phyloP scores from a whole-genome alignment of 2,329 filamentous ascomycete genomes.

The Diaporthe destruens region DNA sequence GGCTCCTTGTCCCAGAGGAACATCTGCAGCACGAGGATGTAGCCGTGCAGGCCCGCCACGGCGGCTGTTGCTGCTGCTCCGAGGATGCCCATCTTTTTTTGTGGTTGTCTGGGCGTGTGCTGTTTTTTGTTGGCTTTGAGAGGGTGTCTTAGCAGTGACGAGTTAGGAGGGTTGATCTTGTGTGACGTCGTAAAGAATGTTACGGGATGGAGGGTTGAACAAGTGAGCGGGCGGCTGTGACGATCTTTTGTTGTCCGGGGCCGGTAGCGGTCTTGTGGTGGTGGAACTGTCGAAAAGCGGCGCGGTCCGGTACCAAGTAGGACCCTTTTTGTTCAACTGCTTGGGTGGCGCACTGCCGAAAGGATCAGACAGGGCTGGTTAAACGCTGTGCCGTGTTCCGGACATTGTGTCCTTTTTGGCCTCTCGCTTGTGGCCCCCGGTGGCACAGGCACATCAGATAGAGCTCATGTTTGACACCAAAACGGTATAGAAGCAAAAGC shows the following conservation, averaged over 20 bases:
- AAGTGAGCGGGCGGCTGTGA: no score
- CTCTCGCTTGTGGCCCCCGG: not conserved
- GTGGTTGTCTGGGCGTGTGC: not conserved
- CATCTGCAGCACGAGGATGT: constrained; percentile 64
- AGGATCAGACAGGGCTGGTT: not conserved
- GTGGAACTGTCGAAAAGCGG: not conserved
- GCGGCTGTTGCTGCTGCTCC: constrained; percentile 49
- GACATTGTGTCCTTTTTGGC: constrained; percentile 21
- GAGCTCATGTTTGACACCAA: not conserved
- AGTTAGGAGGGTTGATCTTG: no score
- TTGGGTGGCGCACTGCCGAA: no score
- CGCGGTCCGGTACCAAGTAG: not conserved
- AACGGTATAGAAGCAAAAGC: constrained; percentile 4
- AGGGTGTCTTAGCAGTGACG: no score
- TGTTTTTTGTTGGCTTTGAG: not conserved
- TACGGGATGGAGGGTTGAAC: no score
- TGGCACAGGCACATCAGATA: not conserved
- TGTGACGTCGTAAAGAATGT: no score
- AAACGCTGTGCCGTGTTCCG: constrained; percentile 1
- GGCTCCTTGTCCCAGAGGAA: constrained; percentile 62
- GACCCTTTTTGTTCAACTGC: not conserved
- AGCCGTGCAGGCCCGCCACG: constrained; percentile 59
- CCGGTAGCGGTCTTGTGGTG: not conserved
- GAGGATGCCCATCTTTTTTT: constrained; percentile 27
- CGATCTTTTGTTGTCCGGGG: no score